Conservation (phyloP, 2,329 filamentous ascomycete genomes). For the Xylaria hypoxylon region DNA sequence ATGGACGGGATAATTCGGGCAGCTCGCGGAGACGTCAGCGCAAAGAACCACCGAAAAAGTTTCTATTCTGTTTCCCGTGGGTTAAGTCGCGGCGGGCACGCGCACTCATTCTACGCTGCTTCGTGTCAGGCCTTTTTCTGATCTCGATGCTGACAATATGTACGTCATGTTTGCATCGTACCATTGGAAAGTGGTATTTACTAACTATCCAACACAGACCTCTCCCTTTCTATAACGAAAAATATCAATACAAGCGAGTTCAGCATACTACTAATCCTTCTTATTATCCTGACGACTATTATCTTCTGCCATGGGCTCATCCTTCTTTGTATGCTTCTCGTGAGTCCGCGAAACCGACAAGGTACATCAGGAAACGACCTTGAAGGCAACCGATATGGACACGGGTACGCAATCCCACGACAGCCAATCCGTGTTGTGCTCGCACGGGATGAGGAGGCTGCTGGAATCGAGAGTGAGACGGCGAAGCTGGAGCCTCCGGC, state of each 20-base stretch:
- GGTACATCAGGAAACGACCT: constrained; percentile 10
- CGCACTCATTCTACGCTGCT: constrained; percentile 67
- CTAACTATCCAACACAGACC: constrained; percentile 63
- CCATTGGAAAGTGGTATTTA: background rate
- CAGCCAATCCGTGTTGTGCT: constrained; percentile 82
- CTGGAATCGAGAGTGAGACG: constrained; percentile 65
- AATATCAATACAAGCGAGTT: constrained; percentile 75
- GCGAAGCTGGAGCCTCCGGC: constrained; percentile 77
- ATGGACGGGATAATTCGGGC: constrained; percentile 33
- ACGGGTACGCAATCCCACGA: constrained; percentile 74
- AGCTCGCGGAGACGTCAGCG: constrained; percentile 36
- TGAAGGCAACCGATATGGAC: constrained; percentile 16
- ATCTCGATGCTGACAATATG: constrained; percentile 71
- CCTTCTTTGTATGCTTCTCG: constrained; percentile 75
- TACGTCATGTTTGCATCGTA: constrained; percentile 58
- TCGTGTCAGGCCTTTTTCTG: constrained; percentile 74
- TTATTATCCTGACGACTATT: constrained; percentile 78
- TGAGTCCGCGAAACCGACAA: constrained; percentile 57
- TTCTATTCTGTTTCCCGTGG: constrained; percentile 67
- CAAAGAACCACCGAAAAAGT: constrained; percentile 54
- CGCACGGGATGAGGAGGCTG: constrained; percentile 78
- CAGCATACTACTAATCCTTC: constrained; percentile 81
- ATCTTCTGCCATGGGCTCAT: constrained; percentile 85
- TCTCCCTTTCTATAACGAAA: constrained; percentile 76
- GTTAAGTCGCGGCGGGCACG: constrained; percentile 66